Conservation (phyloP, 129 eudicot genomes). For the Pittosporum tobira region DNA sequence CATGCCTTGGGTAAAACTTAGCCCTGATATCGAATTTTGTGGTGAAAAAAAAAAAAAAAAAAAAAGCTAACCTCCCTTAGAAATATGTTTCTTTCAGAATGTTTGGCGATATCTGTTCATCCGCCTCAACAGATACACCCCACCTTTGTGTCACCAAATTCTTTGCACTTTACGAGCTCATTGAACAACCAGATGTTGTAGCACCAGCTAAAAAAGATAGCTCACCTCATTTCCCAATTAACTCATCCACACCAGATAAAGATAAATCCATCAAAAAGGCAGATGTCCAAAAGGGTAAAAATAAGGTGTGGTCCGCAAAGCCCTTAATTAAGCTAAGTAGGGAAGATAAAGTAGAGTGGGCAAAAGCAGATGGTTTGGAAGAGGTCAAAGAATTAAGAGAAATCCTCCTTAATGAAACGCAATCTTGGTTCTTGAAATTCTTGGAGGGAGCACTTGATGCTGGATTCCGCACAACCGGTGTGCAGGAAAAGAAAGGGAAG, state of each 20-base stretch:
- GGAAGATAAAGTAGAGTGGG: conserved; percentile 69
- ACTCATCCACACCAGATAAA: conserved; percentile 27
- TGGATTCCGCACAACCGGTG: conserved; percentile 37
- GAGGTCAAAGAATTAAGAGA: conserved; percentile 35
- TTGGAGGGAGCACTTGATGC: conserved; percentile 59
- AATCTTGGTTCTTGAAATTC: conserved; percentile 69
- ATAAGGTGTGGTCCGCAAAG: conserved; percentile 23
- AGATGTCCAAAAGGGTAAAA: conserved; percentile 21
- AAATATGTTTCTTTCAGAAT: conserved; percentile 31
- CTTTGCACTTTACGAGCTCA: conserved; percentile 54
- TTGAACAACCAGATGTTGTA: conserved; percentile 43
- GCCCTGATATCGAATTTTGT: background rate
- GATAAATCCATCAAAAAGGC: conserved; percentile 30
- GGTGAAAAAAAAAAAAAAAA: background rate
- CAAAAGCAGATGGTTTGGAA: conserved; percentile 55
- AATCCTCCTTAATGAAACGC: conserved; percentile 42
- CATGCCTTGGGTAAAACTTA: conserved; percentile 52
- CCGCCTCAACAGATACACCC: conserved; percentile 71
- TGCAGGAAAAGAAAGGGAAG: conserved; percentile 37
- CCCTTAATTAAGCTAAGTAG: conserved; percentile 31
- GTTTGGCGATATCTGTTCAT: conserved; percentile 69
- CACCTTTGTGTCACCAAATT: conserved; percentile 62
- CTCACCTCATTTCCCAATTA: conserved; percentile 17
- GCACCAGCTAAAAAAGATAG: conserved; percentile 29
- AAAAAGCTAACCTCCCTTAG: background rate